Evolutionary conservation across 208 protist species (phyloP).

Genomic region (Vickermania spadyakhi): DNA sequence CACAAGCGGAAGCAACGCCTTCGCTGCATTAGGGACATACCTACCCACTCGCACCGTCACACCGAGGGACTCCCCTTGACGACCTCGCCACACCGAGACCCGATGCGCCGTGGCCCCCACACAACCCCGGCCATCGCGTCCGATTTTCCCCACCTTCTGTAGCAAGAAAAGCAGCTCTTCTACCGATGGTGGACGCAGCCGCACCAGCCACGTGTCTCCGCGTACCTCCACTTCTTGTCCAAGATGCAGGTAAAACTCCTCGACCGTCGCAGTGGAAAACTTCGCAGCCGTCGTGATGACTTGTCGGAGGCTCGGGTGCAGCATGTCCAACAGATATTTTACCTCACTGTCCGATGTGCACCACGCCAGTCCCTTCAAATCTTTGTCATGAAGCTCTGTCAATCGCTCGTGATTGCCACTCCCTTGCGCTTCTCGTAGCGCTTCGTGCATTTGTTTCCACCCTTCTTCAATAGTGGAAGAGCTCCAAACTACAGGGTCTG

Average conservation of each 20-base stretch:
- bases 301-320: constrained; percentile 34
- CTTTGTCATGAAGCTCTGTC: constrained; percentile 28
- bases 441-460: constrained; percentile 38
- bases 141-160: constrained; percentile 48
- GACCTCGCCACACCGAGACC: constrained; percentile 66
- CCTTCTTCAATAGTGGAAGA: constrained; percentile 35
- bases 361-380: constrained; percentile 43
- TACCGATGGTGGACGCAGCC: constrained; percentile 36
- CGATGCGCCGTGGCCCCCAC: constrained; percentile 64
- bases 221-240: constrained; percentile 74
- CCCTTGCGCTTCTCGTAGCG: constrained; percentile 4
- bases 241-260: constrained; percentile 73
- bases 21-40: constrained; percentile 57
- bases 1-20: constrained; percentile 43
- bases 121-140: constrained; percentile 63
- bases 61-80: constrained; percentile 61
- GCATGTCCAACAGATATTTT: constrained; percentile 49
- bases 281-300: constrained; percentile 22
- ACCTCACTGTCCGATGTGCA: constrained; percentile 57
- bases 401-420: constrained; percentile 17
- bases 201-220: constrained; percentile 37
- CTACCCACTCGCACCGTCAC: constrained; percentile 83
- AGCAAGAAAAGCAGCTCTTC: constrained; percentile 44
- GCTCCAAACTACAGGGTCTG: constrained; percentile 37
- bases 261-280: constrained; percentile 39